Evolutionary conservation across 805 yeast genomes (phyloP).

Genomic region (Grigorovia yakushimaensis): DNA sequence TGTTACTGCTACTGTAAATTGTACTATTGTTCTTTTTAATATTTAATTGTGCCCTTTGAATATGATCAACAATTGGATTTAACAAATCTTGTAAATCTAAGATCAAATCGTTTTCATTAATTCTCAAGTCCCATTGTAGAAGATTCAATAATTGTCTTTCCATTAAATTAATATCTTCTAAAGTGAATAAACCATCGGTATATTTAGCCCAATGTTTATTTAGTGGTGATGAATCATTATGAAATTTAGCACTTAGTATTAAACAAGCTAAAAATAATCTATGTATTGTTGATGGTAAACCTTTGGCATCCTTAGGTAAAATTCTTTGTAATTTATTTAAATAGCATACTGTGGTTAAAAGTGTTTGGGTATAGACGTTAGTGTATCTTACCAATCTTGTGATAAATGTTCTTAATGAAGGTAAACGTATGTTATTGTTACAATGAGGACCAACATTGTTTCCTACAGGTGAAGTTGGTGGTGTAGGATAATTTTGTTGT

Average conservation of each 20-base stretch:
- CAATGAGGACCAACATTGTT: neutral
- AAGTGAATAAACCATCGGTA: slow-evolving; percentile 61
- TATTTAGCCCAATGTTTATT: slow-evolving; percentile 73
- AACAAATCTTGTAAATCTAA: slow-evolving; percentile 62
- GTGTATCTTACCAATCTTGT: slow-evolving; percentile 63
- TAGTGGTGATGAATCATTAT: slow-evolving; percentile 71
- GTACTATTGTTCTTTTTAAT: slow-evolving; percentile 9
- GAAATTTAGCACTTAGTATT: slow-evolving; percentile 62
- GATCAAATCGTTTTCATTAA: slow-evolving; percentile 58
- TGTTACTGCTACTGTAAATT: slow-evolving; percentile 7
- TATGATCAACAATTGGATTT: slow-evolving; percentile 54
- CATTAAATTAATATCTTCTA: slow-evolving; percentile 68
- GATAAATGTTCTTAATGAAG: slow-evolving; percentile 67
- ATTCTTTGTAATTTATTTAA: slow-evolving; percentile 50
- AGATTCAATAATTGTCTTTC: slow-evolving; percentile 64
- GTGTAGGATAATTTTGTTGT: slow-evolving; percentile 29
- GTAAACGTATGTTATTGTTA: slow-evolving; percentile 25
- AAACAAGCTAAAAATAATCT: slow-evolving; percentile 67
- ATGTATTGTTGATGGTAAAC: slow-evolving; percentile 72
- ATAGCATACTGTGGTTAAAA: slow-evolving; percentile 63
- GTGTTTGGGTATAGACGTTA: slow-evolving; percentile 71
- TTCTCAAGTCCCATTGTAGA: slow-evolving; percentile 62
- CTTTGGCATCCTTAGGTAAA: slow-evolving; percentile 63
- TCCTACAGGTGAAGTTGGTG: slow-evolving; percentile 27
- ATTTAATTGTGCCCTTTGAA: slow-evolving; percentile 25